phyloP scores from a whole-genome alignment of 1,139 yeast species.

The Geotrichum klebahnii region DNA sequence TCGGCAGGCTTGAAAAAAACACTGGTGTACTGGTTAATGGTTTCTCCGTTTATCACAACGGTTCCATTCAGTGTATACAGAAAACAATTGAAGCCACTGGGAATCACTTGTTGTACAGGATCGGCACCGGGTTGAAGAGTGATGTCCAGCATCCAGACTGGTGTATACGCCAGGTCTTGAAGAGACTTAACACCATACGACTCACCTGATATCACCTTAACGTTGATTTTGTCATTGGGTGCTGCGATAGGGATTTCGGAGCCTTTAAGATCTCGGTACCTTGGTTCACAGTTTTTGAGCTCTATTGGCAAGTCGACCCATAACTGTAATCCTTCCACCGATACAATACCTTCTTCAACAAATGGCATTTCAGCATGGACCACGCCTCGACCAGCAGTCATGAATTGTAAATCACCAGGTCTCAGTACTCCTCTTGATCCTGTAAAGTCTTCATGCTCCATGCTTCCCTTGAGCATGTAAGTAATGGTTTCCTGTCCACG shows the following conservation, averaged over 20 bases:
- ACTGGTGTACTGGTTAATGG: constrained; percentile 41
- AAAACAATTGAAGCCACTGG: constrained; percentile 65
- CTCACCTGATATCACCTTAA: constrained; percentile 74
- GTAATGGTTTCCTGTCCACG: constrained; percentile 89
- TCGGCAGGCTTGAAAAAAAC: constrained; percentile 42
- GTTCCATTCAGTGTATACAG: constrained; percentile 65
- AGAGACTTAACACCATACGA: constrained; percentile 71
- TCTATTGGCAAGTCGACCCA: constrained; percentile 87
- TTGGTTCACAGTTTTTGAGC: constrained; percentile 64
- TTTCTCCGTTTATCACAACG: constrained; percentile 43
- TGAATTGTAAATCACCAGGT: constrained; percentile 87
- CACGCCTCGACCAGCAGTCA: constrained; percentile 91
- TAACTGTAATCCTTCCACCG: constrained; percentile 69
- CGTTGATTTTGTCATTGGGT: constrained; percentile 64
- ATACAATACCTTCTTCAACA: constrained; percentile 43
- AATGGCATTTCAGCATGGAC: constrained; percentile 89
- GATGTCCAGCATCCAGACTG: constrained; percentile 69
- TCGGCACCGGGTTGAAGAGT: constrained; percentile 57
- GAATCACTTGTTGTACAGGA: constrained; percentile 59
- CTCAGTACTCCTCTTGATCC: constrained; percentile 73
- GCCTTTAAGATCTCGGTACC: constrained; percentile 73
- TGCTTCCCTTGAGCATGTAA: constrained; percentile 63
- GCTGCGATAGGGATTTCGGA: constrained; percentile 66
- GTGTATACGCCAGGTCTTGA: constrained; percentile 73
- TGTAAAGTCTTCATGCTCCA: constrained; percentile 91